These are phyloP conservation scores for Hypoxylon sp. DNA, from an alignment of 2,329 filamentous ascomycete genomes.

Conservation along the genomic window DNA sequence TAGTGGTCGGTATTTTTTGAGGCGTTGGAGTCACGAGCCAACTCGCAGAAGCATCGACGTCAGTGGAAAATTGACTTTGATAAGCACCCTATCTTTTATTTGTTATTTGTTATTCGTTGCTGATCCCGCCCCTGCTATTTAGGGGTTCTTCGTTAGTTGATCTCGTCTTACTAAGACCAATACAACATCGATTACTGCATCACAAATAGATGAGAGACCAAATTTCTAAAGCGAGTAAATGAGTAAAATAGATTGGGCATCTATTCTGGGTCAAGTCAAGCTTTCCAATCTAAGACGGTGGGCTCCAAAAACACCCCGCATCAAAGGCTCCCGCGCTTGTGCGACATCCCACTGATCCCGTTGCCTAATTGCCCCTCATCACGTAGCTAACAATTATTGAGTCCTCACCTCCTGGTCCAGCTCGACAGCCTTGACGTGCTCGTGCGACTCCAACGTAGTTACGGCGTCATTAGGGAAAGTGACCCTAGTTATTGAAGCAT, in stretches of 20 bases:
- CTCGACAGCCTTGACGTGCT: conserved; percentile 83
- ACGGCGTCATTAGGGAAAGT: conserved; percentile 78
- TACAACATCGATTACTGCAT: conserved; percentile 3
- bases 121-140: conserved; percentile 17
- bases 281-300: conserved; percentile 24
- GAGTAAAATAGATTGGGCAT: conserved; percentile 14
- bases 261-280: conserved; percentile 32
- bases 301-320: conserved; percentile 34
- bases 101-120: background rate
- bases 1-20: conserved; percentile 20
- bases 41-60: conserved; percentile 37
- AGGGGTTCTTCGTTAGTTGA: conserved; percentile 4
- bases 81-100: conserved; percentile 23
- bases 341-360: conserved; percentile 21
- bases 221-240: background rate
- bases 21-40: conserved; percentile 41
- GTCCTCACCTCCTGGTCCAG: conserved; percentile 77
- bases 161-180: conserved; percentile 9
- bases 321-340: conserved; percentile 26
- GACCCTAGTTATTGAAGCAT: conserved; percentile 68
- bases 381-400: conserved; percentile 68
- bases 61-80: conserved; percentile 32
- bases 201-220: conserved; percentile 1
- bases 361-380: conserved; percentile 40
- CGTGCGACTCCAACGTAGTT: conserved; percentile 74